phyloP scores from a whole-genome alignment of 1,139 yeast species.

The Geotrichum siamense region DNA sequence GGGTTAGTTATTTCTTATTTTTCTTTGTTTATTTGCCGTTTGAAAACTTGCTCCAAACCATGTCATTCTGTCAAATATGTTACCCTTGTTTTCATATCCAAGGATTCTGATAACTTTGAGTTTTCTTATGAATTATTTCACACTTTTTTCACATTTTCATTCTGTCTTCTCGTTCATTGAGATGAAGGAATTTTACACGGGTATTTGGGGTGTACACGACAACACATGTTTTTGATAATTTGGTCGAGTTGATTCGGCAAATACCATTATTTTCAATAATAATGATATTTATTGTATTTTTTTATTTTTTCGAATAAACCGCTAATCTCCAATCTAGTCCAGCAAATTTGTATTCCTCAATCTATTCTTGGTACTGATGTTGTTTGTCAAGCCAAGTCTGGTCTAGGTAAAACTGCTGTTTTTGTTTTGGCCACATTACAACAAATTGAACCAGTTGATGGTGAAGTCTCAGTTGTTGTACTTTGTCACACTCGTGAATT shows the following conservation, averaged over 20 bases:
- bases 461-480: slow-evolving; percentile 90
- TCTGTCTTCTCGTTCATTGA: too few species aligned
- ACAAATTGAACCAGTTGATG: slow-evolving; percentile 95
- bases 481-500: slow-evolving; percentile 97
- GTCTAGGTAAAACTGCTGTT: slow-evolving; percentile 98
- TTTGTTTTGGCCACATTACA: slow-evolving; percentile 93
- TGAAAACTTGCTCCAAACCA: background rate
- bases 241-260: too few species aligned
- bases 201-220: too few species aligned
- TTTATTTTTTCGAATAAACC: background rate
- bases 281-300: too few species aligned
- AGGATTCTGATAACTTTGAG: too few species aligned
- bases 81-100: too few species aligned
- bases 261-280: too few species aligned
- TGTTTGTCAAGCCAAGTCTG: slow-evolving; percentile 97
- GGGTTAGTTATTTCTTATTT: slow-evolving; percentile 52
- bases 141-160: too few species aligned
- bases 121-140: too few species aligned
- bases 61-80: too few species aligned
- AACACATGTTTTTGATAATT: background rate
- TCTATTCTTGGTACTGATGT: slow-evolving; percentile 97
- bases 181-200: too few species aligned
- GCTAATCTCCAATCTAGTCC: slow-evolving; percentile 45
- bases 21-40: slow-evolving; percentile 5
- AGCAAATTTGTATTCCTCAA: slow-evolving; percentile 97